A percentile compares a stretch with the other conserved stretches of the same genome.
Conservation (phyloP, 441 rosid genomes). For the Manihot esculenta region DNA sequence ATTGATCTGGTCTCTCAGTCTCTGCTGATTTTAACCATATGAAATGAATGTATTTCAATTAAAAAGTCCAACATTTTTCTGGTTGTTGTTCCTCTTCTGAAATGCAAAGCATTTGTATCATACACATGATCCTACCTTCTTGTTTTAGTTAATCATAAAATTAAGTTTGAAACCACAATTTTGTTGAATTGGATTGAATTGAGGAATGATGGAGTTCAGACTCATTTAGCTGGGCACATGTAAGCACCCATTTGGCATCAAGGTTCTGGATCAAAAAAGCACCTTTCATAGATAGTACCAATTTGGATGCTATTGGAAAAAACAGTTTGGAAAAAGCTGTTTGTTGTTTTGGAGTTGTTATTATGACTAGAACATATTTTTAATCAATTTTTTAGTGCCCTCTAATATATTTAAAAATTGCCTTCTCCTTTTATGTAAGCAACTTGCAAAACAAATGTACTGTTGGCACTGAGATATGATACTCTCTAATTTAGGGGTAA, state of each 20-base stretch:
- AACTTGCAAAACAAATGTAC: no score
- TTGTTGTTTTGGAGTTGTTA: no score
- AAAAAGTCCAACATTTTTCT: neutral
- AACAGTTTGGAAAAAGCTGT: no score
- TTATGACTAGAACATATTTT: no score
- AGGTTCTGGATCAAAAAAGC: no score
- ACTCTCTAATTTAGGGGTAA: neutral
- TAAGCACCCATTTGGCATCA: neutral
- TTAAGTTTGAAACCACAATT: neutral
- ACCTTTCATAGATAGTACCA: no score
- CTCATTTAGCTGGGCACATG: neutral
- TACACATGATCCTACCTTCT: neutral
- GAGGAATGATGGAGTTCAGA: neutral
- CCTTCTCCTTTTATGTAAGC: no score
- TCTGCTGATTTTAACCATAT: neutral
- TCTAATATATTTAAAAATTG: no score
- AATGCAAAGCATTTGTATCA: neutral
- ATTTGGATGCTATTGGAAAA: no score
- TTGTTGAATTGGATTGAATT: neutral
- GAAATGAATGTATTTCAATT: constrained; percentile 5
- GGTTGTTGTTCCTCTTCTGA: neutral
- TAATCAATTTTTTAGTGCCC: no score
- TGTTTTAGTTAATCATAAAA: neutral
- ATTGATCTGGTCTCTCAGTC: neutral
- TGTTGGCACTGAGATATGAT: neutral